Conservation (phyloP, 257 asterid genomes). For the Coffea canephora region DNA sequence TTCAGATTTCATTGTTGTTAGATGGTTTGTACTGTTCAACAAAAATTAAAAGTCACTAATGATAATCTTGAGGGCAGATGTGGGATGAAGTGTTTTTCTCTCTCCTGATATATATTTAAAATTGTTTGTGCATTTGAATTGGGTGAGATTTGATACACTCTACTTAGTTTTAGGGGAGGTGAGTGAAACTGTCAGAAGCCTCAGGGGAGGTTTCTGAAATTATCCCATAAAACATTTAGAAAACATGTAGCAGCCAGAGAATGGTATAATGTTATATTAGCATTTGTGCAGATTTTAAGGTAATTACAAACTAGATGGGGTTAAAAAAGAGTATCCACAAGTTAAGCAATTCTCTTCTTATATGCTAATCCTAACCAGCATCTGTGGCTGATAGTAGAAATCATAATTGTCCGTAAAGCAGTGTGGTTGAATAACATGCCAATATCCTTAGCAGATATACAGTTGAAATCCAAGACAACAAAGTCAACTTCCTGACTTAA, state of each 20-base stretch:
- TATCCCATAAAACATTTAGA: neutral
- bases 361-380: neutral
- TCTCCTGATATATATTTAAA: too few relatives aligned
- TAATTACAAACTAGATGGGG: neutral
- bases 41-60: too few relatives aligned
- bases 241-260: neutral
- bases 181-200: too few relatives aligned
- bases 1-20: too few relatives aligned
- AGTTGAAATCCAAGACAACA: neutral
- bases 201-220: too few relatives aligned
- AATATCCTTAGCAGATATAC: neutral
- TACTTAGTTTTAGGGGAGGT: too few relatives aligned
- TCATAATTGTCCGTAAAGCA: too few relatives aligned
- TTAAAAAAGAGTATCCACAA: neutral
- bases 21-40: too few relatives aligned
- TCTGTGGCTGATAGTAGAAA: neutral
- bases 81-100: too few relatives aligned
- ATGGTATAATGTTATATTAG: neutral
- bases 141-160: too few relatives aligned
- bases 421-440: neutral
- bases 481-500: neutral
- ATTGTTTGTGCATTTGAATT: too few relatives aligned
- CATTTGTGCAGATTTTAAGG: neutral
- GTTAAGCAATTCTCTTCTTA: neutral
- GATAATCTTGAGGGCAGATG: too few relatives aligned